phyloP scores from a whole-genome alignment of 805 yeast species.

The Candida broadrunensis region DNA sequence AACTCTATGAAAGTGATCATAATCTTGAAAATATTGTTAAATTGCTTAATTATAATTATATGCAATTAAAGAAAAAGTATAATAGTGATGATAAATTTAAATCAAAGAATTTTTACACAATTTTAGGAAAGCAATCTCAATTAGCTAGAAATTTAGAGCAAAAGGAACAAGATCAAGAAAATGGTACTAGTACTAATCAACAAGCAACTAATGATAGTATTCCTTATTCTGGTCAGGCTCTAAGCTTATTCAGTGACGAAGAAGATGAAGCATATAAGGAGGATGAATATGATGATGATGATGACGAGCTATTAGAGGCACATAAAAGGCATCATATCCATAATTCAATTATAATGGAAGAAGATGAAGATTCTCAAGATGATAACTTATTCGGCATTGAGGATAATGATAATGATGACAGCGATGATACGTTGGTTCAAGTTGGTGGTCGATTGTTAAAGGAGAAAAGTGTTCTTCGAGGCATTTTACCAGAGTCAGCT shows the following conservation, averaged over 20 bases:
- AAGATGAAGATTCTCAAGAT: not conserved
- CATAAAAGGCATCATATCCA: not conserved
- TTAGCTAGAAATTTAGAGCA: constrained; percentile 4
- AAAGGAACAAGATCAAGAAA: not conserved
- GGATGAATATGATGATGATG: not conserved
- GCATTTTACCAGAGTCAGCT: constrained; percentile 40
- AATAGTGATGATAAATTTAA: constrained; percentile 40
- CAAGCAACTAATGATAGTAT: constrained; percentile 8
- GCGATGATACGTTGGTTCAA: constrained; percentile 11
- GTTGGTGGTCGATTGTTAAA: constrained; percentile 24
- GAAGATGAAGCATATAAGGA: constrained; percentile 1
- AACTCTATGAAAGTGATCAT: constrained; percentile 30
- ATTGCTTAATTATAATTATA: constrained; percentile 33
- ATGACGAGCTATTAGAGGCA: not conserved
- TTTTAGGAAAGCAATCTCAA: constrained; percentile 23
- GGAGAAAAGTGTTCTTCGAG: constrained; percentile 29
- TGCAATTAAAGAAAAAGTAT: constrained; percentile 24
- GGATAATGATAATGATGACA: not conserved
- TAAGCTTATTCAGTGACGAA: not conserved
- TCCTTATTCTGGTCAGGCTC: constrained; percentile 4
- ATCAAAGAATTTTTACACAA: constrained; percentile 35
- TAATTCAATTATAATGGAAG: not conserved
- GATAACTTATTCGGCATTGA: constrained; percentile 3
- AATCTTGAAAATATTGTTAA: constrained; percentile 31
- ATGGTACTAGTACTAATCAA: not conserved